Evolutionary conservation across 176 grass and related monocot species (phyloP).

Genomic region (Eleusine coracana): DNA sequence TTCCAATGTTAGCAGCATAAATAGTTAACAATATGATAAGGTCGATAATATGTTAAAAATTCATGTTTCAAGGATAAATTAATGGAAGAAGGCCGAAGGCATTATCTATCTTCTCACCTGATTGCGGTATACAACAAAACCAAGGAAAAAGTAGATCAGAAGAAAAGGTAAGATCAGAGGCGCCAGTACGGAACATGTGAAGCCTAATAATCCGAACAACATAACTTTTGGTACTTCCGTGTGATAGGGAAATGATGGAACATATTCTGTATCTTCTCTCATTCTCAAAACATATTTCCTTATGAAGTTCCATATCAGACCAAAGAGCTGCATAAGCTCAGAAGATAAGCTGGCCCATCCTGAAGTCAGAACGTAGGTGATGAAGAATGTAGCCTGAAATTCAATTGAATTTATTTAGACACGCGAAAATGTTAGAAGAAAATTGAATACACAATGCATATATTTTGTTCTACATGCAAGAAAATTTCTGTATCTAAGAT

Average conservation of each 20-base stretch:
- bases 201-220: constrained; percentile 79
- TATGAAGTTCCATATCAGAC: constrained; percentile 69
- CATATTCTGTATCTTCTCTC: constrained; percentile 61
- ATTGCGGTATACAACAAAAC: constrained; percentile 90
- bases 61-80: background rate
- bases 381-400: constrained; percentile 95
- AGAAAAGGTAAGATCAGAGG: constrained; percentile 95
- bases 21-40: background rate
- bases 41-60: background rate
- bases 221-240: constrained; percentile 93
- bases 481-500: background rate
- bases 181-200: constrained; percentile 82
- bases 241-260: constrained; percentile 88
- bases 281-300: constrained; percentile 74
- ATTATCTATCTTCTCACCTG: constrained; percentile 56
- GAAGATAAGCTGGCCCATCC: constrained; percentile 97
- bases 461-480: background rate
- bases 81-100: background rate
- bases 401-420: constrained; percentile 35
- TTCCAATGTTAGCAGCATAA: background rate
- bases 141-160: constrained; percentile 92
- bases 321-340: constrained; percentile 90
- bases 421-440: background rate
- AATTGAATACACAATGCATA: constrained; percentile 17
- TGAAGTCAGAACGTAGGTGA: constrained; percentile 96